Conservation (phyloP, 1,139 yeast genomes). For the Pichia sp. region DNA sequence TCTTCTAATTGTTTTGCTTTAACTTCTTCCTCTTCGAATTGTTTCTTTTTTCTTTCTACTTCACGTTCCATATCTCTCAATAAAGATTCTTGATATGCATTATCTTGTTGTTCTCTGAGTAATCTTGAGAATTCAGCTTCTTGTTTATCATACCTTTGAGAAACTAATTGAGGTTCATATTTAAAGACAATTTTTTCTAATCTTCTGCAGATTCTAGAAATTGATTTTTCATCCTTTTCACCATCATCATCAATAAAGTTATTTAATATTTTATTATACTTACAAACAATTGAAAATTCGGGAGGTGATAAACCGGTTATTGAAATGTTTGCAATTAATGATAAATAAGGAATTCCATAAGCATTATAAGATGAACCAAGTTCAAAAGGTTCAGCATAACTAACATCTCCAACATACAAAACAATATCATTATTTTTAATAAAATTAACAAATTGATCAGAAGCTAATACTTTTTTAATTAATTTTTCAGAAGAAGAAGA, state of each 20-base stretch:
- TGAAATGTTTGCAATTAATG: constrained; percentile 46
- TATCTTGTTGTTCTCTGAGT: constrained; percentile 52
- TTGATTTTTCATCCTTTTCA: neutral
- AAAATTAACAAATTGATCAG: constrained; percentile 31
- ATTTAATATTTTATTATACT: constrained; percentile 22
- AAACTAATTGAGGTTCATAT: constrained; percentile 48
- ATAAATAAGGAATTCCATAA: constrained; percentile 40
- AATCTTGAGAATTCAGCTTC: constrained; percentile 47
- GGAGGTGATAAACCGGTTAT: constrained; percentile 44
- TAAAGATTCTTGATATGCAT: constrained; percentile 47
- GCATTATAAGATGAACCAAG: constrained; percentile 42
- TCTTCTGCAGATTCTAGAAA: constrained; percentile 29
- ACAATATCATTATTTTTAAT: constrained; percentile 35
- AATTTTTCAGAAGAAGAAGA: constrained; percentile 30
- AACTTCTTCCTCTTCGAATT: constrained; percentile 10
- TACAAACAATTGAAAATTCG: constrained; percentile 47
- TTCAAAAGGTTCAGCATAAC: constrained; percentile 46
- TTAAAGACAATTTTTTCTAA: constrained; percentile 36
- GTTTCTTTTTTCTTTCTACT: constrained; percentile 17
- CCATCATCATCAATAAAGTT: neutral
- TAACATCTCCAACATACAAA: constrained; percentile 38
- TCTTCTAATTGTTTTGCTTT: constrained; percentile 16
- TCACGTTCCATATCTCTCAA: constrained; percentile 36
- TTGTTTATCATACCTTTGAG: constrained; percentile 46
- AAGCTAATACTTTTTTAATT: constrained; percentile 30